Percentiles rank a stretch among this genome's conserved stretches.
phyloP scores from a whole-genome alignment of 805 yeast genomes.

The Yueomyces sp. region DNA sequence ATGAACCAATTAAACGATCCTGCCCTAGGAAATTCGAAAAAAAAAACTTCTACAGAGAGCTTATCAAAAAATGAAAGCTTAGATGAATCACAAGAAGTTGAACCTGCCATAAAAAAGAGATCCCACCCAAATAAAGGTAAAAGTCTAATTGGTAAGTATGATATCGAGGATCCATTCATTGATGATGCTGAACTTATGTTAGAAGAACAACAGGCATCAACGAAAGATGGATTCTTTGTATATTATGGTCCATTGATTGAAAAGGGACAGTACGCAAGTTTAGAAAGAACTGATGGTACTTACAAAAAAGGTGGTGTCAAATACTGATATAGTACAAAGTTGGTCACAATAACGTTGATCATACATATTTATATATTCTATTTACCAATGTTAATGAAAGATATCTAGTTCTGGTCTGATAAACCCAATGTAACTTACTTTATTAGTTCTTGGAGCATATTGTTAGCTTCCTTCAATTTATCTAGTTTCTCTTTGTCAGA shows the following conservation, averaged over 20 bases:
- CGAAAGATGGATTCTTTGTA: conserved; percentile 91
- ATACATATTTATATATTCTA: too few species aligned
- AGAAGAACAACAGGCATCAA: conserved; percentile 88
- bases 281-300: conserved; percentile 34
- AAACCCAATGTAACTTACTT: too few species aligned
- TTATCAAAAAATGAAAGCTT: conserved; percentile 11
- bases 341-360: not conserved
- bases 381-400: too few species aligned
- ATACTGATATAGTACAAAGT: conserved; percentile 10
- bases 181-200: conserved; percentile 86
- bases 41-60: conserved; percentile 10
- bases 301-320: conserved; percentile 27
- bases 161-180: conserved; percentile 85
- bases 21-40: conserved; percentile 5
- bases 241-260: conserved; percentile 85
- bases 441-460: too few species aligned
- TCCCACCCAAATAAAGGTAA: conserved; percentile 36
- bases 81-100: conserved; percentile 3
- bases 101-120: conserved; percentile 16
- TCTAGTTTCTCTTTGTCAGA: not conserved
- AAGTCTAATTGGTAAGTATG: conserved; percentile 81
- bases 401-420: too few species aligned
- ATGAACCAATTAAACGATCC: conserved; percentile 10
- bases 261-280: conserved; percentile 34
- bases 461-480: not conserved